Evolutionary conservation across 75 land plant genomes (phyloP).

Genomic region (Cunninghamia lanceolata): DNA sequence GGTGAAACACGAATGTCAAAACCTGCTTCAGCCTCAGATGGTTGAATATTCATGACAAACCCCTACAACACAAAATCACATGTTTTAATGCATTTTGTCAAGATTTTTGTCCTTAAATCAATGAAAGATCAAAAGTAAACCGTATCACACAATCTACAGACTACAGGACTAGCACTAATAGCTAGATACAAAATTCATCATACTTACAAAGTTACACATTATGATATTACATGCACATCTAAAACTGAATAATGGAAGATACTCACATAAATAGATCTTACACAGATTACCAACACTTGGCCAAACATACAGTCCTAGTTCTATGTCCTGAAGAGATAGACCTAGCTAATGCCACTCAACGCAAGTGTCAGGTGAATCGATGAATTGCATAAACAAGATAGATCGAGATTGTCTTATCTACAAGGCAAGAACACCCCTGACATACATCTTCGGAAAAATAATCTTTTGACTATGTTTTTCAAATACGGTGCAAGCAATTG

Average conservation of each 20-base stretch:
- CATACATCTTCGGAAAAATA: neutral
- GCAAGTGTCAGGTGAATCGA: neutral
- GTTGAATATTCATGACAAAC: slow-evolving; percentile 97
- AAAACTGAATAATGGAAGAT: no score
- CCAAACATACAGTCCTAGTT: neutral
- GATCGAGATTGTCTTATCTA: neutral
- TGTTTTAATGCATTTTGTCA: neutral
- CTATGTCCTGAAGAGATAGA: neutral
- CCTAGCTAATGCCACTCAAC: neutral
- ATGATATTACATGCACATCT: neutral
- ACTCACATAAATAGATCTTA: neutral
- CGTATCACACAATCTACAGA: neutral
- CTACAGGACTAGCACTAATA: neutral
- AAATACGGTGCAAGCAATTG: no score
- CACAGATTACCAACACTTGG: neutral
- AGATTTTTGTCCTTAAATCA: neutral
- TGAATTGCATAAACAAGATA: neutral
- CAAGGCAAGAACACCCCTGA: neutral
- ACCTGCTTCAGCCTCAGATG: slow-evolving; percentile 96
- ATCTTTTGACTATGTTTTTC: neutral
- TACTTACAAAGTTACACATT: no score
- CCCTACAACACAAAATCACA: slow-evolving; percentile 50
- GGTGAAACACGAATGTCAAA: slow-evolving; percentile 93
- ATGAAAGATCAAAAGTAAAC: no score
- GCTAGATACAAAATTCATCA: neutral